Base-by-base conservation (phyloP, 192 early-diverging fungal species). In the Linnemannia schmuckeri region DNA sequence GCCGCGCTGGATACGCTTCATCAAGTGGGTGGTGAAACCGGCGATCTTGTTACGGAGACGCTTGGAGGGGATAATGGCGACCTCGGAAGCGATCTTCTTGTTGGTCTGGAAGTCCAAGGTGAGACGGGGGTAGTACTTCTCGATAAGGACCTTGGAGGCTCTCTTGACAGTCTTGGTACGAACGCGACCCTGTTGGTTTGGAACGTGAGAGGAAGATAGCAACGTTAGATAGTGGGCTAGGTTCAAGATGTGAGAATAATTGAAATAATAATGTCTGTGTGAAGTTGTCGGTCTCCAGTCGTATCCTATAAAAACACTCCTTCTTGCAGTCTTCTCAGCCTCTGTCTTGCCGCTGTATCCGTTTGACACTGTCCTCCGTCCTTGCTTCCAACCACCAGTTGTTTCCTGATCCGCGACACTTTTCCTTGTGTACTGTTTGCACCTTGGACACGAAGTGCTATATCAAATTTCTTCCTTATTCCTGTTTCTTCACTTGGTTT, bases 11-110 rank as follows among this genome's bases (percentile, higher is more conserved):
- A 99, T 99, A 93, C 99, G 97, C 94, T 96, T 96, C 99, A 99
- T 99, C 96, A 99, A 94, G 90, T 99, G 99, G 84, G 99, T 99
- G 91, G 99, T 99, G 96, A 99, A 99, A 78, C 99, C 99, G 83
- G 99, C 99, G 89, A 99, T 99, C 96, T 99, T 98, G 96, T 99
- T 99, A 88, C 99, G 97, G 90, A 99, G 97, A 87, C 99, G 96
- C 96, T 99, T 99, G 86, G 97, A 96, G 81, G 97, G 91, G 85
- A 99, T 98, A 90, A 99, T 97, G 86, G 99, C 97, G 77, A 99
- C 98, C 92, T 99, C 98, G 90, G 96, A 95, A 83, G 92, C 92
- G 88, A 99, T 98, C 91, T 96, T 97, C 97, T 99, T 99, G 97
- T 99, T 99, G 94, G 97, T 98, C 92, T 99, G 97, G 95, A 99